Percentiles rank a stretch among this genome's conserved stretches.
Evolutionary conservation across 257 asterid species (phyloP).

Genomic region (Haberlea rhodopensis): DNA sequence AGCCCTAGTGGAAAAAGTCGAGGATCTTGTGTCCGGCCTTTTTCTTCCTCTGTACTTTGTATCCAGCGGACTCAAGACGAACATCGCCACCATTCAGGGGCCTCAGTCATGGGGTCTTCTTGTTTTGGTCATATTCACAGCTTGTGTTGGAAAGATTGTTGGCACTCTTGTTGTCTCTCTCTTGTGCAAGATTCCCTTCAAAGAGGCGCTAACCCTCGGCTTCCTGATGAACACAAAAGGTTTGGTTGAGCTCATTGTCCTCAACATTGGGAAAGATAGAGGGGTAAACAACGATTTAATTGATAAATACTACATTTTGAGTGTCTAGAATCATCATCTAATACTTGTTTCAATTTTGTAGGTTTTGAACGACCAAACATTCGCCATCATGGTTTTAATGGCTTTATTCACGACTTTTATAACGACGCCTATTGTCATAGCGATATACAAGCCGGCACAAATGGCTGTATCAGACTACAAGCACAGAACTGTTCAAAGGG

Average conservation of each 20-base stretch:
- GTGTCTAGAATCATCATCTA: too few species aligned
- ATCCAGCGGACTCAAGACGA: constrained; percentile 77
- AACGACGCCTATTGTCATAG: constrained; percentile 53
- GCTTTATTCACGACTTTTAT: constrained; percentile 61
- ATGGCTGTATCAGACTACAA: constrained; percentile 29
- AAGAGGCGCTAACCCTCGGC: constrained; percentile 71
- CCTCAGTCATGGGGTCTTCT: constrained; percentile 81
- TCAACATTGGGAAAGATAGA: too few species aligned
- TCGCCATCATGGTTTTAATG: constrained; percentile 63
- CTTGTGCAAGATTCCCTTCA: constrained; percentile 46
- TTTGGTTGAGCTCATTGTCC: too few species aligned
- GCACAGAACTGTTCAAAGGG: constrained; percentile 46
- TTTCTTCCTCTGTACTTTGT: constrained; percentile 80
- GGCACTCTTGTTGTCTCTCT: constrained; percentile 63
- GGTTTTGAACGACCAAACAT: too few species aligned
- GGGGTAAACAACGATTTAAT: constrained; percentile 37
- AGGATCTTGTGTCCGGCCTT: constrained; percentile 78
- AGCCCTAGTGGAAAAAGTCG: constrained; percentile 76
- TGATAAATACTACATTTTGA: too few species aligned
- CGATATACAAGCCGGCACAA: constrained; percentile 54
- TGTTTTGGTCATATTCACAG: constrained; percentile 56
- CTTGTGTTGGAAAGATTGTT: constrained; percentile 72
- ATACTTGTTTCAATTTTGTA: too few species aligned
- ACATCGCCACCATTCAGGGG: constrained; percentile 73
- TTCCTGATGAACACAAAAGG: constrained; percentile 85